Evolutionary conservation across 768 basidiomycete genomes (phyloP).

Genomic region (Mycena kentingensis): DNA sequence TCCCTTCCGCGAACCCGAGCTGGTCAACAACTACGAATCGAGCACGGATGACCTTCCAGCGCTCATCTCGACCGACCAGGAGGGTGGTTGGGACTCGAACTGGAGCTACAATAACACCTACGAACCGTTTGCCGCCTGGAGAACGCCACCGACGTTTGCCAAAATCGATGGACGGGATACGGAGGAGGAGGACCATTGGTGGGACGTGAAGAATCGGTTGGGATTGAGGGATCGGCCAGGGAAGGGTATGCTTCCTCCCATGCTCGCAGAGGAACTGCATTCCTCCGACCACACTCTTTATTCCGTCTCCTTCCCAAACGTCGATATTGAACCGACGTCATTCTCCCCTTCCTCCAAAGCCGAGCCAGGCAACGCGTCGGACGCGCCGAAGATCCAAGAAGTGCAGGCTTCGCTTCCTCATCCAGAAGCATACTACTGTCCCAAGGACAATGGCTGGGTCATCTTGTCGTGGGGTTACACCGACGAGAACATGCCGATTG

Average conservation of each 20-base stretch:
- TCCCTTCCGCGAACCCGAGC: conserved; percentile 57
- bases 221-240: conserved; percentile 61
- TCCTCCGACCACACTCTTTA: conserved; percentile 73
- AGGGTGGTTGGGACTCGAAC: conserved; percentile 22
- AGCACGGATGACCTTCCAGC: conserved; percentile 39
- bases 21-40: conserved; percentile 46
- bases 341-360: conserved; percentile 19
- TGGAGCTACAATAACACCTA: conserved; percentile 23
- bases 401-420: conserved; percentile 74
- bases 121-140: conserved; percentile 25
- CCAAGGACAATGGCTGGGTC: conserved; percentile 82
- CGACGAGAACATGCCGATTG: conserved; percentile 59
- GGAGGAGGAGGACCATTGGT: conserved; percentile 70
- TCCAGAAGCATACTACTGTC: conserved; percentile 81
- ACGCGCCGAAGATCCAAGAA: conserved; percentile 60
- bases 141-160: conserved; percentile 29
- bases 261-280: conserved; percentile 68
- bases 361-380: conserved; percentile 25
- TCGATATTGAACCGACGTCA: conserved; percentile 17
- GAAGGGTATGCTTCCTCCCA: conserved; percentile 67
- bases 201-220: conserved; percentile 58
- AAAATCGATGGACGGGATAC: conserved; percentile 61
- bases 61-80: conserved; percentile 40
- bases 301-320: conserved; percentile 34
- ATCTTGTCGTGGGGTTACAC: conserved; percentile 72